These are phyloP conservation scores for Passalora sequoiae DNA, from an alignment of 2,329 filamentous ascomycete species.

Conservation along the genomic window DNA sequence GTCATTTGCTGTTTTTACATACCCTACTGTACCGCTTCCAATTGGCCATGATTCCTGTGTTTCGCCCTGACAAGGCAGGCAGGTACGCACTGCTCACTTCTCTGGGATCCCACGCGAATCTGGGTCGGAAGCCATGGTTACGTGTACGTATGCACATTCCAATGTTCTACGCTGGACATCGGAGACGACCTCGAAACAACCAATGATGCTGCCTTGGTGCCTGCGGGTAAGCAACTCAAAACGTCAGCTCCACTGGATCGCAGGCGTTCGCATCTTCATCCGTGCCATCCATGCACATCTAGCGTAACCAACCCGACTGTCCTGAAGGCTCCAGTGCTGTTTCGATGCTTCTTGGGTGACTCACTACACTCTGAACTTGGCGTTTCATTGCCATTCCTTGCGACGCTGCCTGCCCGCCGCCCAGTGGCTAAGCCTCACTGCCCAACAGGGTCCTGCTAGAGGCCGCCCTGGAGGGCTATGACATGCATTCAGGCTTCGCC, in stretches of 20 bases:
- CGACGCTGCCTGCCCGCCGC: not conserved
- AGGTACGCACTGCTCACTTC: not conserved
- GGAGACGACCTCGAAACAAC: conserved; percentile 1
- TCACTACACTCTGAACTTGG: not conserved
- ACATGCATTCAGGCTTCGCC: conserved; percentile 1
- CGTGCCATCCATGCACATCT: not conserved
- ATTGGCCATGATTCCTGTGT: not conserved
- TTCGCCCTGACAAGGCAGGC: not conserved
- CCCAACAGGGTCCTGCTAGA: conserved; percentile 3
- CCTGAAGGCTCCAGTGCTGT: not conserved
- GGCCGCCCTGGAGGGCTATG: conserved; percentile 3
- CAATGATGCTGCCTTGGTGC: conserved; percentile 4
- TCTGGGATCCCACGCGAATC: not conserved
- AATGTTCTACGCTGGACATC: conserved; percentile 1
- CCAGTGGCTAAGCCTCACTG: conserved; percentile 4
- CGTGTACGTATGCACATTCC: conserved; percentile 2
- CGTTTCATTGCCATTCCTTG: conserved; percentile 1
- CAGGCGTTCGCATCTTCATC: conserved; percentile 2
- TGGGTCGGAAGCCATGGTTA: not conserved
- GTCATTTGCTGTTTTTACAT: not conserved
- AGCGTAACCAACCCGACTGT: not conserved
- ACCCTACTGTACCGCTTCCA: not conserved
- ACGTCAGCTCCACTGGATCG: not conserved
- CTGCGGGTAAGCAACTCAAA: conserved; percentile 2
- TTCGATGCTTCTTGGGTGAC: not conserved